phyloP scores from a whole-genome alignment of 192 early-diverging fungal species.

The Lunasporangiospora selenospora region DNA sequence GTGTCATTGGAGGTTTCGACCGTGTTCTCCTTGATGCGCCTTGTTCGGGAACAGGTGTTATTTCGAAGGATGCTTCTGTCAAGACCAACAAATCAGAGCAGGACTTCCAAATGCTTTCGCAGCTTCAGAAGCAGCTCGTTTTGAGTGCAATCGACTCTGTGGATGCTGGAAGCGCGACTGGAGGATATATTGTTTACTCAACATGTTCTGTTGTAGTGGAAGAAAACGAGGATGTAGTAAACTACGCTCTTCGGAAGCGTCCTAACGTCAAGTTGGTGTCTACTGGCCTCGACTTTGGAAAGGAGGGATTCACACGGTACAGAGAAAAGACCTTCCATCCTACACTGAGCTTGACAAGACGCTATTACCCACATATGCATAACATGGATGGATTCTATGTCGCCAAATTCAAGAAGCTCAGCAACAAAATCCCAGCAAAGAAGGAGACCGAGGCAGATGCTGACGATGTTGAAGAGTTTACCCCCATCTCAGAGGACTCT shows the following conservation, averaged over 20 bases:
- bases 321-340: conserved; percentile 90
- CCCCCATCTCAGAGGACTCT: conserved; percentile 35
- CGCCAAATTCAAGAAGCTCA: conserved; percentile 95
- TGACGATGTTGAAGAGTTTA: conserved; percentile 50
- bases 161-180: conserved; percentile 91
- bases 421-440: conserved; percentile 77
- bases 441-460: conserved; percentile 40
- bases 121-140: conserved; percentile 96
- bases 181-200: conserved; percentile 97
- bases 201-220: conserved; percentile 98
- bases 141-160: conserved; percentile 96
- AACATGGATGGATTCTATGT: conserved; percentile 99
- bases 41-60: conserved; percentile 99
- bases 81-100: conserved; percentile 95
- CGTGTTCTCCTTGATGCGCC: conserved; percentile 97
- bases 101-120: conserved; percentile 92
- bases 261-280: conserved; percentile 93
- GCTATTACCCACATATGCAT: conserved; percentile 97
- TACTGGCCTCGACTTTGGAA: conserved; percentile 92
- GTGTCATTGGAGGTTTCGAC: conserved; percentile 97
- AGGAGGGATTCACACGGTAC: conserved; percentile 90
- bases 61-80: conserved; percentile 96
- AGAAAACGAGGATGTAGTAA: conserved; percentile 97
- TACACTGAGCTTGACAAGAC: conserved; percentile 78
- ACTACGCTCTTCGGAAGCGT: conserved; percentile 94